Evolutionary conservation across 1,139 yeast species (phyloP).

Genomic region (Spathaspora sp.): DNA sequence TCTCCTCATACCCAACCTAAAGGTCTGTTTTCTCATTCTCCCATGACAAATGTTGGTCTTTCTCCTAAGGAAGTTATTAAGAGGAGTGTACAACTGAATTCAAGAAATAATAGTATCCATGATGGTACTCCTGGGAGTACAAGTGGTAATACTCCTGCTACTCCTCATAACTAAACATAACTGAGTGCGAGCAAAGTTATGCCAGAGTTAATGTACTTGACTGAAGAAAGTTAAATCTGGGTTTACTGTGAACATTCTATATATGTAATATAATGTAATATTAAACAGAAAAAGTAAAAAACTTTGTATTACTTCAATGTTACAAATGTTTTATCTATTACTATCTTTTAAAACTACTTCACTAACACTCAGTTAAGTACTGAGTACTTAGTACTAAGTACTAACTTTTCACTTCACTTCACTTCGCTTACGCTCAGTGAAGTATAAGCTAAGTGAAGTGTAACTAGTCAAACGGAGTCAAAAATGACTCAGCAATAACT

Average conservation of each 20-base stretch:
- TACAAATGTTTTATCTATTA: too few species aligned
- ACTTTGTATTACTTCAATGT: too few species aligned
- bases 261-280: neutral
- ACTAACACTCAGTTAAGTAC: neutral
- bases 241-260: neutral
- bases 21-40: conserved; percentile 3
- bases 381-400: too few species aligned
- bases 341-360: too few species aligned
- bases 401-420: too few species aligned
- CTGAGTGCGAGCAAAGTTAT: neutral
- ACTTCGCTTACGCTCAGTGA: neutral
- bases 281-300: too few species aligned
- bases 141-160: neutral
- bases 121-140: neutral
- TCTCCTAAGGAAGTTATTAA: conserved; percentile 13
- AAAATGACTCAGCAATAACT: conserved; percentile 93
- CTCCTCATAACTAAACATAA: neutral
- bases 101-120: conserved; percentile 5
- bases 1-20: conserved; percentile 22
- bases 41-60: neutral
- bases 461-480: conserved; percentile 73
- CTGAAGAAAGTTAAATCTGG: too few species aligned
- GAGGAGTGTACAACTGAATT: conserved; percentile 14
- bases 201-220: too few species aligned
- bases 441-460: too few species aligned